Conservation (phyloP, 2,329 filamentous ascomycete species). For the Lachnum nothofagi region DNA sequence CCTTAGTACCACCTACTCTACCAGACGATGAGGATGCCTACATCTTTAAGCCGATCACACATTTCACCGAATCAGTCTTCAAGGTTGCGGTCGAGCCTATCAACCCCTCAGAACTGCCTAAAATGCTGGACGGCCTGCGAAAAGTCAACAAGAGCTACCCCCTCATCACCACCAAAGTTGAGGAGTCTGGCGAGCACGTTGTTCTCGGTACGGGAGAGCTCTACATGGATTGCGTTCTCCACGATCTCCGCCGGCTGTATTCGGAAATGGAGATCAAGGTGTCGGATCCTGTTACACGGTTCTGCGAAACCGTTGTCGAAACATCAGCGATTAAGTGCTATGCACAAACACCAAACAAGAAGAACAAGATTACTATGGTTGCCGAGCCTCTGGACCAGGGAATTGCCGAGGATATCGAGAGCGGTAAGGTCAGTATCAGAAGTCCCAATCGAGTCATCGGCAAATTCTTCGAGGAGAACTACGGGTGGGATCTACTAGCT, state of each 20-base stretch:
- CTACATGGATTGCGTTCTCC: slow-evolving; percentile 99
- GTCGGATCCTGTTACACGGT: slow-evolving; percentile 92
- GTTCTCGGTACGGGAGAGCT: slow-evolving; percentile 91
- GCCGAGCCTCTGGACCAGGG: slow-evolving; percentile 93
- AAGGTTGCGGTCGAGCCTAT: slow-evolving; percentile 98
- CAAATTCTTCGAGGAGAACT: slow-evolving; percentile 94
- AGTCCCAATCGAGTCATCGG: slow-evolving; percentile 90
- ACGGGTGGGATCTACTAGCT: slow-evolving; percentile 93
- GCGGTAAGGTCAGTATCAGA: slow-evolving; percentile 81
- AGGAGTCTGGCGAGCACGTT: slow-evolving; percentile 95
- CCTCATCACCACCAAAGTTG: slow-evolving; percentile 90
- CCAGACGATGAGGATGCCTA: slow-evolving; percentile 87
- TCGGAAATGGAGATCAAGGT: slow-evolving; percentile 99
- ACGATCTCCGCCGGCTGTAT: slow-evolving; percentile 88
- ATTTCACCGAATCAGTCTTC: slow-evolving; percentile 96
- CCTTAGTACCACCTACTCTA: slow-evolving; percentile 73
- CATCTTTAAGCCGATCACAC: slow-evolving; percentile 86
- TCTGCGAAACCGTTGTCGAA: slow-evolving; percentile 96
- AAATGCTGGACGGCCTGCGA: slow-evolving; percentile 94
- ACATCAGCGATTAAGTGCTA: slow-evolving; percentile 98
- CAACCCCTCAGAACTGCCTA: slow-evolving; percentile 94
- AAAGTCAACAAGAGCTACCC: slow-evolving; percentile 99
- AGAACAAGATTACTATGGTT: slow-evolving; percentile 98
- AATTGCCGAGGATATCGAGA: slow-evolving; percentile 91
- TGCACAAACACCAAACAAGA: slow-evolving; percentile 96